phyloP scores from a whole-genome alignment of 441 rosid species.

The Caryocar brasiliense region DNA sequence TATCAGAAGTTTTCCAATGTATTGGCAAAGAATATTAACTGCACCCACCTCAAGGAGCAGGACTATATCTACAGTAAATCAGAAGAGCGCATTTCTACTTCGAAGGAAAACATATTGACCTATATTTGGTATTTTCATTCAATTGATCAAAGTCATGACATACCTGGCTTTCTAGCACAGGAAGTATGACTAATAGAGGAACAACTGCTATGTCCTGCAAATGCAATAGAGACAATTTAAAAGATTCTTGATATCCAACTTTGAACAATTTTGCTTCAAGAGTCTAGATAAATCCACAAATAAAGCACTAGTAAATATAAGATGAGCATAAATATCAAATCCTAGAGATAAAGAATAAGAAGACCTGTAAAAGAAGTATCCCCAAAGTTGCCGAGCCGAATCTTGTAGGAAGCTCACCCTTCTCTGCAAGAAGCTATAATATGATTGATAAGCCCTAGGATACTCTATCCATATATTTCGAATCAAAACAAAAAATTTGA shows the following conservation, averaged over 20 bases:
- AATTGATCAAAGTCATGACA: not conserved
- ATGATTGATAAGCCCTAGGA: conserved; percentile 28
- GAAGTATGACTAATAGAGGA: conserved; percentile 88
- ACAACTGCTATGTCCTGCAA: conserved; percentile 94
- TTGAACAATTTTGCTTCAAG: conserved; percentile 8
- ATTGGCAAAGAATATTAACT: no score
- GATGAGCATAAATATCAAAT: conserved; percentile 1
- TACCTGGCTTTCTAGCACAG: conserved; percentile 92
- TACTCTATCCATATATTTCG: not conserved
- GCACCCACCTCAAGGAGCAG: no score
- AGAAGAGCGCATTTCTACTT: no score
- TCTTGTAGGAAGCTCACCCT: conserved; percentile 95
- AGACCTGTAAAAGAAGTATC: conserved; percentile 92
- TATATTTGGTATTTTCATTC: no score
- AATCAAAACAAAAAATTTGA: not conserved
- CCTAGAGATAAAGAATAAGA: not conserved
- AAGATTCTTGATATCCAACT: conserved; percentile 16
- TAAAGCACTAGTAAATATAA: conserved; percentile 12
- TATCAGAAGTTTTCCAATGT: no score
- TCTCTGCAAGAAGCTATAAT: conserved; percentile 93
- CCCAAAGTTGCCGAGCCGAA: conserved; percentile 97
- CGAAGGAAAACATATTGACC: no score
- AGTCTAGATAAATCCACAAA: conserved; percentile 6
- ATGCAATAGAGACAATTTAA: conserved; percentile 11
- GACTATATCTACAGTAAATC: no score